Evolutionary conservation across 225 moss, liverwort and hornwort genomes (phyloP), one percentile per base, ranked within the genome.

Genomic region (Straminergon stramineum): DNA sequence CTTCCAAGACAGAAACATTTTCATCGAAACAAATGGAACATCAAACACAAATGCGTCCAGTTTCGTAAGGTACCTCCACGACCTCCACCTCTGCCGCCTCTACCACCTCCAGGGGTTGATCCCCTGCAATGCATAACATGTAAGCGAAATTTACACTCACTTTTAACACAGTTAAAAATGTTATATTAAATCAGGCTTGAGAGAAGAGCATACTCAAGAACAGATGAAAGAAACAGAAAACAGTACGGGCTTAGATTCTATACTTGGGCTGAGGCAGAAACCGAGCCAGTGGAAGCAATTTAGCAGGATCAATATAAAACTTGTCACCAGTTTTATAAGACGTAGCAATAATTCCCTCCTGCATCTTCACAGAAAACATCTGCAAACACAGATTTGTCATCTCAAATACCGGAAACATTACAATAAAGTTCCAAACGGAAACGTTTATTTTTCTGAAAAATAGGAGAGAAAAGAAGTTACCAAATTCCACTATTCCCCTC

Each of bases 321-420:
- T 99, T 99, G 84, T 99, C 99, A 80, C 99, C 97, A 74, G 85
- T 73, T 61, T 91, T 95, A 90, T 97, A 99, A 6, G 97, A 96
- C 3, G 97, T 95, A 41, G 99, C 95, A 53, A 99, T 95, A 20
- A 99, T 92, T 43, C 99, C 99, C 41, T 99, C 99, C 83, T 99
- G 99, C 99, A 99, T 99, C 92, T 99, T 99, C 81, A 99, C 96
- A 13, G 97, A 99, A 65, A 99, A 99, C 91, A 94, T 97, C 99
- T 99, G 96, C 92, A 85, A 66, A 73, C 63, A 56, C 62, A 81
- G 32, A 75, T 71, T 19, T 45, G 39, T 57, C 70, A 37, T 11
- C 26, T 37, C 27, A 86, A 79, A 20, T n/a, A 63, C 41, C 53
- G 9, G 52, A 77, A 61, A 37, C 81, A n/a, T 43, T 16, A 87